Evolutionary conservation across 2,329 filamentous ascomycete species (phyloP), one percentile per base, ranked within the genome.

Genomic region (Penicillium crustosum): DNA sequence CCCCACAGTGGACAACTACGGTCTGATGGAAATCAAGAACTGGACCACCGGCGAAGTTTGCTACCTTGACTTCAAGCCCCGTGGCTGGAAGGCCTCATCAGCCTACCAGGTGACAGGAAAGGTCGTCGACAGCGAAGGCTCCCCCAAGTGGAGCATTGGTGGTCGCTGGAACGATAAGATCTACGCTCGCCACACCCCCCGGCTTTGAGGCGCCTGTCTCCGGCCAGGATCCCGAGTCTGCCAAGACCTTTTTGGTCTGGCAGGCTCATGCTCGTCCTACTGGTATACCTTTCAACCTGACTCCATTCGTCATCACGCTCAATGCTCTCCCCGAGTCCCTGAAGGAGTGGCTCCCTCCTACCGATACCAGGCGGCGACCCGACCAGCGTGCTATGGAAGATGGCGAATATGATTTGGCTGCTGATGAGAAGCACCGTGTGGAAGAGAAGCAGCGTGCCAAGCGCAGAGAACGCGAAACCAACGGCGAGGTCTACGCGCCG

Each of bases 351-450:
- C 79, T 99, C 17, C 90, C 94, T 38, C 94, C 94, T 0, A 99
- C 94, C 0, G 94, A 99, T 74, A 96, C 93, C 1, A 84, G 94
- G n/a, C 81, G 96, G 33, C 84, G 94, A 31, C 93, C 94, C 0
- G 94, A 99, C 75, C 94, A 99, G 78, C 84, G 94, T 12, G 94
- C 94, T 2, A 99, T 99, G 94, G 94, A 99, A 74, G 93, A 97
- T 61, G 94, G 93, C n/a, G 86, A 93, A 75, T 99, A 99, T 71
- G 93, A 97, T 69, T 82, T 94, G 59, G 94, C 94, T 1, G 94
- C 93, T 0, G 85, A 84, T 6, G 94, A 99, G 80, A 99, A 99
- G 84, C 94, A 93, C 70, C 83, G 94, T 1, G 85, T 99, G 0
- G 94, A 99, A 75, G 90, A 97, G 78, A 92, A 88, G 63, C 94